Conservation (phyloP, 2,329 filamentous ascomycete species). For the Fusarium camptoceras region DNA sequence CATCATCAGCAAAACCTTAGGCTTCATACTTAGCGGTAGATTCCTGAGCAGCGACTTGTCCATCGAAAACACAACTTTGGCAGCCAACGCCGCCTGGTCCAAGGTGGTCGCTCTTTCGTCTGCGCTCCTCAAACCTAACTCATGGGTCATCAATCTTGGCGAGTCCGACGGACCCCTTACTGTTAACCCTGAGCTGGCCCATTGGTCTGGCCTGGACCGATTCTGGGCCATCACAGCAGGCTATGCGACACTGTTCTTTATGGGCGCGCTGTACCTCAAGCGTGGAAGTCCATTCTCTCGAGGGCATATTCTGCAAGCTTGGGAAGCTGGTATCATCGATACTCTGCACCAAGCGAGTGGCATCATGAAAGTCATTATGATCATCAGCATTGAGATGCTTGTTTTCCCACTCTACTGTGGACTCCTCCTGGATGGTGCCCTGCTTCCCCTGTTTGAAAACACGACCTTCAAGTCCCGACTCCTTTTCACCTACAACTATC, state of each 20-base stretch:
- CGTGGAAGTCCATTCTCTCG: conserved; percentile 76
- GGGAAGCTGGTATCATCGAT: conserved; percentile 84
- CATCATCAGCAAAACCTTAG: conserved; percentile 53
- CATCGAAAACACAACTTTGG: conserved; percentile 13
- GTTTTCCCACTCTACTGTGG: conserved; percentile 97
- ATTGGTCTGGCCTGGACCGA: conserved; percentile 75
- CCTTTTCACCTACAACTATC: conserved; percentile 80
- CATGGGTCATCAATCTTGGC: conserved; percentile 70
- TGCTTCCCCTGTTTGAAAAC: conserved; percentile 88
- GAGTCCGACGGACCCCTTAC: conserved; percentile 53
- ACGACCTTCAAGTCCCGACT: conserved; percentile 82
- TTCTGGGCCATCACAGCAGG: conserved; percentile 81
- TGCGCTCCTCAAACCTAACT: conserved; percentile 59
- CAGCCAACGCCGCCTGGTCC: conserved; percentile 25
- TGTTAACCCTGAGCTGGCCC: conserved; percentile 69
- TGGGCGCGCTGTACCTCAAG: conserved; percentile 83
- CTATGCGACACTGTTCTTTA: conserved; percentile 79
- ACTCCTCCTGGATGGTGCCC: conserved; percentile 85
- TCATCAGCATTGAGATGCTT: conserved; percentile 99
- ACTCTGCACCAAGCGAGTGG: conserved; percentile 92
- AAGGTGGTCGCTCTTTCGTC: conserved; percentile 37
- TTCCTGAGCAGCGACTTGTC: conserved; percentile 46
- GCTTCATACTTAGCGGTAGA: conserved; percentile 60
- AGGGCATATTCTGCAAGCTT: conserved; percentile 66
- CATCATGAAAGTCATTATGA: conserved; percentile 96